phyloP scores from a whole-genome alignment of 148 eudicot genomes.

The Simmondsia chinensis region DNA sequence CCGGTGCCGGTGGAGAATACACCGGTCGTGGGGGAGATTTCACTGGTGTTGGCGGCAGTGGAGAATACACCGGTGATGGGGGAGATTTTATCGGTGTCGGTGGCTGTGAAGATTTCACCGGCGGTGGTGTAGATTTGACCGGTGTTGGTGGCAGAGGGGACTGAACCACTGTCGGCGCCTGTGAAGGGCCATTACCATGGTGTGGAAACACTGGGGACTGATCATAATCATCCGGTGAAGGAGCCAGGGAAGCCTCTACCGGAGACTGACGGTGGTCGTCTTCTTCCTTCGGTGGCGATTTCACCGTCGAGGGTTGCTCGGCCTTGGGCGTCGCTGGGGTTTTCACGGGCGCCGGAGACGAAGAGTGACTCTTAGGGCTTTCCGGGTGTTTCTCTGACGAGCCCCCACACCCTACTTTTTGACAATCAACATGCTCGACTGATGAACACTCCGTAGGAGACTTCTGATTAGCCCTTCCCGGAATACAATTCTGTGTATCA shows the following conservation, averaged over 20 bases:
- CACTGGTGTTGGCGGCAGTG: conserved; percentile 6
- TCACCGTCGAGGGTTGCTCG: no score
- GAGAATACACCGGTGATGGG: conserved; percentile 4
- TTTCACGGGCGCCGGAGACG: conserved; percentile 1
- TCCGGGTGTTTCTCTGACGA: neutral
- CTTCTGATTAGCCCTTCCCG: conserved; percentile 25
- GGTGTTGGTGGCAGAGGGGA: conserved; percentile 21
- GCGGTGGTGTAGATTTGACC: conserved; percentile 14
- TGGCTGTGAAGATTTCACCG: neutral
- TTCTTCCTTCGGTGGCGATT: no score
- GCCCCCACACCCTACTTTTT: conserved; percentile 19
- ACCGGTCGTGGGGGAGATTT: conserved; percentile 5
- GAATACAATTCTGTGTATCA: conserved; percentile 38
- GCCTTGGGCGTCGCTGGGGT: conserved; percentile 10
- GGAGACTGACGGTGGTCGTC: no score
- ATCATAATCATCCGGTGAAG: conserved; percentile 10
- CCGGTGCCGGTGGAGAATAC: conserved; percentile 10
- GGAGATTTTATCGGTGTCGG: conserved; percentile 12
- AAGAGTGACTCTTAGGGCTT: neutral
- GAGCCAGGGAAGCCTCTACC: no score
- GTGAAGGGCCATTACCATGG: conserved; percentile 4
- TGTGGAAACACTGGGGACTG: conserved; percentile 10
- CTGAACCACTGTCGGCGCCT: conserved; percentile 8
- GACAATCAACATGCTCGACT: conserved; percentile 29
- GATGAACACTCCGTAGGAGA: conserved; percentile 17